Base-by-base conservation (phyloP, 2,329 filamentous ascomycete genomes). In the Venturia effusa region DNA sequence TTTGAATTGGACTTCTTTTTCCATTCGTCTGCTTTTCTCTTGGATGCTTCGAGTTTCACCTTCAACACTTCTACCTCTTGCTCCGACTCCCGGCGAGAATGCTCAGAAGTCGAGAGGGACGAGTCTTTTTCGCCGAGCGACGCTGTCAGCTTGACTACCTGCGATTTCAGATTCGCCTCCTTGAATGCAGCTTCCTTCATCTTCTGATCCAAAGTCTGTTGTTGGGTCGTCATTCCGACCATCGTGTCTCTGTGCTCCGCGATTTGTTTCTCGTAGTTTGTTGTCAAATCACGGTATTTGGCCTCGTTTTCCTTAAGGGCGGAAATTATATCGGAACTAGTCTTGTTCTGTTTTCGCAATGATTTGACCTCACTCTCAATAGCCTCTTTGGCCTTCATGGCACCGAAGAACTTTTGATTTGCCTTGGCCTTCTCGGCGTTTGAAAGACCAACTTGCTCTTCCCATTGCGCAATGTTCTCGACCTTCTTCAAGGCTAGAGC, bases 331-430 rank as follows among this genome's bases (percentile, higher is more conserved):
- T 97, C 94, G 0, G 91, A 92, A 64, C 90, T 95, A 76, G 96
- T 96, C 59, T 84, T 82, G 71, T 93, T 95, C 74, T 97, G 92
- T 66, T 86, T 82, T 66, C 91, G 86, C 65, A 97, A 78, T 3
- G 87, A 84, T 68, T 89, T 83, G 59, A 95, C 87, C 76, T 97
- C 93, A 65, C 84, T 82, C 65, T 92, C 88, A 61, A 91, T 84
- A 55, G 89, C 87, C 71, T 97, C 93, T 71, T 93, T 95, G 69
- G 92, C 88, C 73, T 96, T 97, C 81, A 96, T 92, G 10, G 92
- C 91, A 0, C 90, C 90, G 74, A 97, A 97, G 73, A 96, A 99
- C 76, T 97, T 97, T 72, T 97, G 93, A 71, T 99, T 94, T 1
- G 93, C 93, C 75, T 97, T 97, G 68, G 88, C 87, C 78, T 99